Conservation (phyloP, 2,329 filamentous ascomycete genomes). For the Hypoxylon rubiginosum region DNA sequence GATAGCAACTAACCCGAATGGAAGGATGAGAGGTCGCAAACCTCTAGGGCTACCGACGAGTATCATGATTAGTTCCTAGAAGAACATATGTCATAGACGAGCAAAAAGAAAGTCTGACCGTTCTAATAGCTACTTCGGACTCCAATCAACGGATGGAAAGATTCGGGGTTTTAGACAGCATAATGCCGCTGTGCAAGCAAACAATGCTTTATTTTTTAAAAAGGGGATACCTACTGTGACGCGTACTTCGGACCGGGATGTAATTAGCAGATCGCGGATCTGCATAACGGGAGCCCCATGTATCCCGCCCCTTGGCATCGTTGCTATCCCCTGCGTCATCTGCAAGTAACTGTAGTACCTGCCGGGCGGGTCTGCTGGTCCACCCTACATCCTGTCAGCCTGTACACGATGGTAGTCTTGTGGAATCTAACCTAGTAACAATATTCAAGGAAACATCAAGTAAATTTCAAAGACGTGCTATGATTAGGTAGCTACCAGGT, state of each 20-base stretch:
- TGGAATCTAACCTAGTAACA: background rate
- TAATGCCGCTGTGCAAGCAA: background rate
- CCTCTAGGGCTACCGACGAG: constrained; percentile 36
- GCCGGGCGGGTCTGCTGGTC: background rate
- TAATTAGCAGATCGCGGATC: constrained; percentile 19
- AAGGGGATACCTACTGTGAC: constrained; percentile 20
- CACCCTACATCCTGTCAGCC: background rate
- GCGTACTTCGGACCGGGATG: constrained; percentile 24
- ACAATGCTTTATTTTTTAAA: background rate
- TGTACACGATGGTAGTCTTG: background rate
- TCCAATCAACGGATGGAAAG: constrained; percentile 1
- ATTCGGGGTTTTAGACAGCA: background rate
- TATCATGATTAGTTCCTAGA: constrained; percentile 16
- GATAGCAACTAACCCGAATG: constrained; percentile 38
- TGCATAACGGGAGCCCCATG: constrained; percentile 8
- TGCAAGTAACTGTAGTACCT: background rate
- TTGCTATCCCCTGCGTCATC: background rate
- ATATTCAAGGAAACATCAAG: background rate
- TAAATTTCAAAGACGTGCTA: background rate
- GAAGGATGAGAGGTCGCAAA: constrained; percentile 40
- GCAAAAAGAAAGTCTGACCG: constrained; percentile 18
- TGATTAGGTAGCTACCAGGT: background rate
- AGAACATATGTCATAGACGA: constrained; percentile 13
- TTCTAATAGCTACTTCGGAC: constrained; percentile 23
- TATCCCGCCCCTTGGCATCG: constrained; percentile 21